These are phyloP conservation scores for Catenaria anguillulae DNA, from an alignment of 371 early-diverging fungal genomes.

Conservation along the genomic window DNA sequence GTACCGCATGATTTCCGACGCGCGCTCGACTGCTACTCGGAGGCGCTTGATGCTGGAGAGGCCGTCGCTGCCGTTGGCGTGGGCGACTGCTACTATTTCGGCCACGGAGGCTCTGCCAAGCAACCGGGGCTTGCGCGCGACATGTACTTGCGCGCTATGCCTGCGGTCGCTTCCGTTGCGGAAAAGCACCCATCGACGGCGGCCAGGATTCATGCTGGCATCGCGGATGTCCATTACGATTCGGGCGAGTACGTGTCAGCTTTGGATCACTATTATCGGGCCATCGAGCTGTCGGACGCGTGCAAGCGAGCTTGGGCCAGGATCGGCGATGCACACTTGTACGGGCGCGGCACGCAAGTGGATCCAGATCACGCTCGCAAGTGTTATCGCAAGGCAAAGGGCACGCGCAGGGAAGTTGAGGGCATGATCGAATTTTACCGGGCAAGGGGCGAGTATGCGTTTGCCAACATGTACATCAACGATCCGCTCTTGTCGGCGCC, in stretches of 20 bases:
- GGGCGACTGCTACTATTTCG: slow-evolving; percentile 6
- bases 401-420: neutral
- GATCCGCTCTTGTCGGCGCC: neutral
- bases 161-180: too few relatives aligned
- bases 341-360: neutral
- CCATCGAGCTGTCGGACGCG: neutral
- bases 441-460: neutral
- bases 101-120: neutral
- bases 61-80: neutral
- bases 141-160: neutral
- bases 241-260: neutral
- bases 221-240: slow-evolving; percentile 1
- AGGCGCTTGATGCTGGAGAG: neutral
- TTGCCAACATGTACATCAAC: neutral
- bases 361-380: neutral
- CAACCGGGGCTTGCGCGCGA: neutral
- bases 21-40: neutral
- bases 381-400: slow-evolving; percentile 1
- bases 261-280: neutral
- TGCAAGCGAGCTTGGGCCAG: slow-evolving; percentile 4
- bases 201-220: neutral
- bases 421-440: slow-evolving; percentile 3
- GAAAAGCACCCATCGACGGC: neutral
- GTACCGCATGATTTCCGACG: neutral
- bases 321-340: neutral